A percentile compares a stretch with the other conserved stretches of the same genome.
phyloP scores from a whole-genome alignment of 2,329 filamentous ascomycete genomes.

The Myriosclerotinia duriaeana region DNA sequence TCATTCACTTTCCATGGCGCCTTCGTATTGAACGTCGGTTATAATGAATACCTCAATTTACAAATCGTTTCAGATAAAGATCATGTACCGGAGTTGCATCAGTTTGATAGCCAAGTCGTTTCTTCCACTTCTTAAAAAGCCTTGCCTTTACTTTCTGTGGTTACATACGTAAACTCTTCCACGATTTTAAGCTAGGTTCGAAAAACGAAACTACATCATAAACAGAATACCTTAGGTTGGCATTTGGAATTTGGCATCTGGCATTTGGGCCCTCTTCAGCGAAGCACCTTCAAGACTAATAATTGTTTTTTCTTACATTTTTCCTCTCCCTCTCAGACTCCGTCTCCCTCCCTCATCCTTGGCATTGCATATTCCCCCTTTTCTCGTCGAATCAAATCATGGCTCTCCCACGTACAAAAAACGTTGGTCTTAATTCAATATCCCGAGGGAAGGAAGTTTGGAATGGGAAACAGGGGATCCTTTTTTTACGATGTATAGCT shows the following conservation, averaged over 20 bases:
- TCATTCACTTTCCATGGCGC: conserved; percentile 18
- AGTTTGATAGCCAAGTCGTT: conserved; percentile 20
- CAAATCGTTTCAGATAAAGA: conserved; percentile 35
- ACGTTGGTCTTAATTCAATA: conserved; percentile 33
- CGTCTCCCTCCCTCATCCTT: conserved; percentile 10
- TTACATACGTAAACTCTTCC: conserved; percentile 33
- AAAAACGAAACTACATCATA: conserved; percentile 23
- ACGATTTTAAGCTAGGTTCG: conserved; percentile 20
- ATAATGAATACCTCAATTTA: conserved; percentile 33
- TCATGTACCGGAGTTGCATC: conserved; percentile 23
- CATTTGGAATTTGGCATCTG: conserved; percentile 32
- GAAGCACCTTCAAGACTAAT: conserved; percentile 37
- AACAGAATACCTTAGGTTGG: conserved; percentile 28
- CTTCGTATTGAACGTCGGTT: conserved; percentile 26
- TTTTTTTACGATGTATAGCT: conserved; percentile 36
- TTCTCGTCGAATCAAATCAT: conserved; percentile 25
- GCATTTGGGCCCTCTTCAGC: conserved; percentile 25
- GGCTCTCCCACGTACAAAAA: conserved; percentile 32
- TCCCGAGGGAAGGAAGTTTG: conserved; percentile 7
- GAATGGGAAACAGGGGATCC: conserved; percentile 23
- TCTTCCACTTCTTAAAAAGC: conserved; percentile 29
- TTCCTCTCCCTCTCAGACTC: conserved; percentile 15
- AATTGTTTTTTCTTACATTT: conserved; percentile 34
- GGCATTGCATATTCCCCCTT: conserved; percentile 32
- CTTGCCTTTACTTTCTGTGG: conserved; percentile 35